Conservation (phyloP, 192 early-diverging fungal species). For the Linnemannia schmuckeri region DNA sequence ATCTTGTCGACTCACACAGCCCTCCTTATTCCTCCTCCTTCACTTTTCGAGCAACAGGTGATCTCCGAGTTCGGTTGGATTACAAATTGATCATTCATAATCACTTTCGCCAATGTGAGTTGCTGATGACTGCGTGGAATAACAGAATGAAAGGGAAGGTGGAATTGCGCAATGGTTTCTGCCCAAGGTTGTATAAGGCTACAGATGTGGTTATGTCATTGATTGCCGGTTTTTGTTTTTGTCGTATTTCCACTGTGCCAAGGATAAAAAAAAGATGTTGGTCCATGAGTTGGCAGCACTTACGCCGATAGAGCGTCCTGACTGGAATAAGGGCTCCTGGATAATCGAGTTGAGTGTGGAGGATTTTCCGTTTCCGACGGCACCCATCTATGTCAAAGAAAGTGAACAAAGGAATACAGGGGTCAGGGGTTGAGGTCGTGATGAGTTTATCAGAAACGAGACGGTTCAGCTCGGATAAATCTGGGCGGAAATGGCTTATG, state of each 20-base stretch:
- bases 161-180: not conserved
- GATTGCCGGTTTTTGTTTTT: not conserved
- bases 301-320: constrained; percentile 61
- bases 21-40: not conserved
- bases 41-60: not conserved
- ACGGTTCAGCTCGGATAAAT: not conserved
- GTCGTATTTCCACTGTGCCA: not conserved
- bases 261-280: not conserved
- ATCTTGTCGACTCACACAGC: not conserved
- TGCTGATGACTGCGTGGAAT: not conserved
- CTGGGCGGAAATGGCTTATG: not conserved
- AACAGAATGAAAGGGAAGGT: not conserved
- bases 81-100: not conserved
- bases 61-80: not conserved
- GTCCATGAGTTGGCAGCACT: not conserved
- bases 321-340: constrained; percentile 60
- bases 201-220: not conserved
- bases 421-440: not conserved
- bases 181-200: no score
- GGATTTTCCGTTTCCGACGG: constrained; percentile 66
- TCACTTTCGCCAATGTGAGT: not conserved
- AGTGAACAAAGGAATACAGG: not conserved
- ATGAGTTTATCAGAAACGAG: not conserved
- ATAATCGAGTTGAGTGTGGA: constrained; percentile 65
- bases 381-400: constrained; percentile 48